These are phyloP conservation scores for Letharia lupina DNA, from an alignment of 495 filamentous ascomycete genomes.

Conservation along the genomic window DNA sequence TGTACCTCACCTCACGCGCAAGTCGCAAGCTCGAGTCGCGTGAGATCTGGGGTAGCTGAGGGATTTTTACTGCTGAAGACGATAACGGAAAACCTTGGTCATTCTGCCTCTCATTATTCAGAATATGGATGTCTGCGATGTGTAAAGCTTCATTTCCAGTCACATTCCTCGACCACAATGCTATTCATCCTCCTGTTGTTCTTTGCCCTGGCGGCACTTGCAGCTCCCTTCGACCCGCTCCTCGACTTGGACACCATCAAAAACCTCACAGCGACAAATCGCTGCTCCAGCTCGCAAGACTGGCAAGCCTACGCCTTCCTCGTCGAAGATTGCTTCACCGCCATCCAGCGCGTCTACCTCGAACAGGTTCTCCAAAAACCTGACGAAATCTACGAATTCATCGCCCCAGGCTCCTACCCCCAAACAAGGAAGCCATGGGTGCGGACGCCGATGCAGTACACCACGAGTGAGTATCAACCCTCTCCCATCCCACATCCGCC, in stretches of 20 bases:
- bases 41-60: not conserved
- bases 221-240: not conserved
- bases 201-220: not conserved
- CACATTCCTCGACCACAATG: not conserved
- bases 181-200: not conserved
- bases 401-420: not conserved
- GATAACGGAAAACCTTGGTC: not conserved
- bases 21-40: not conserved
- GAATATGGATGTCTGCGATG: too few relatives aligned
- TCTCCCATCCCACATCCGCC: not conserved
- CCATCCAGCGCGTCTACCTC: slow-evolving; percentile 13
- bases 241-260: not conserved
- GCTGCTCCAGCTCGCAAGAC: not conserved
- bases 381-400: slow-evolving; percentile 3
- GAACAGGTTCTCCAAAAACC: not conserved
- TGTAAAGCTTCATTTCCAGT: not conserved
- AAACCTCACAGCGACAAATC: not conserved
- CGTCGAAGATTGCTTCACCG: slow-evolving; percentile 15
- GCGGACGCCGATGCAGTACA: not conserved
- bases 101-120: too few relatives aligned
- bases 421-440: not conserved
- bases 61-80: not conserved
- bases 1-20: not conserved
- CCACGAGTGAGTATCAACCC: slow-evolving; percentile 1
- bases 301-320: slow-evolving; percentile 3